Evolutionary conservation across 2,329 filamentous ascomycete genomes (phyloP), one percentile per base, ranked within the genome.

Genomic region (Hansfordia pulvinata): DNA sequence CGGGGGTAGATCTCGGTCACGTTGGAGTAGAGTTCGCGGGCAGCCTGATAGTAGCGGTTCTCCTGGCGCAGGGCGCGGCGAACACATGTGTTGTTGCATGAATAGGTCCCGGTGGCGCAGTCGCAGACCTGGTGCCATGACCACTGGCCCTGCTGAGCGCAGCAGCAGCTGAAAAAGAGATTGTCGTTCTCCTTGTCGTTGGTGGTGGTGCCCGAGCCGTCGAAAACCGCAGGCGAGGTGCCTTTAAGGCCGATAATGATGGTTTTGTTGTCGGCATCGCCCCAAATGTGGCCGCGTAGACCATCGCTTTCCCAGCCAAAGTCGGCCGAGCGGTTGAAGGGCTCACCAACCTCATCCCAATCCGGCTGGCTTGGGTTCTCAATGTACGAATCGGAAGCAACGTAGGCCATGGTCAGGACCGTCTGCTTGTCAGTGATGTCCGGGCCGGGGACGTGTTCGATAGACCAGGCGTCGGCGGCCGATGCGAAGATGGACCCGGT

Each of bases 181-280:
- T 98, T 98, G 54, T 98, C 90, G 49, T 96, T 98, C 44, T 86
- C 63, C 58, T 98, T 98, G 57, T 98, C 90, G 40, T 93, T 93
- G 15, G 85, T 93, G 1, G 88, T 96, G 2, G 90, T 96, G 27
- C 86, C 88, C 19, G 88, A 81, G n/a, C 90, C 90, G 49, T 96
- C 88, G 46, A 94, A 96, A 4, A 96, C 76, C 9, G 90, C 88
- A 2, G 78, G 72, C 2, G 77, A 82, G 0, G 86, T 94, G 28
- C 88, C 90, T 55, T 98, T 98, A 30, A 98, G 56, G 5, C 84
- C 86, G 36, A 96, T 90, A 21, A 96, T 75, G 28, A 96, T 66
- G 2, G 88, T 96, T 19, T 71, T 71, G 50, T 96, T 94, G 20
- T 58, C 69, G 41, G 85, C 72, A 43, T 96, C 85, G 10, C 81